Conservation (phyloP, 2,329 filamentous ascomycete species). For the Chalara sp. region DNA sequence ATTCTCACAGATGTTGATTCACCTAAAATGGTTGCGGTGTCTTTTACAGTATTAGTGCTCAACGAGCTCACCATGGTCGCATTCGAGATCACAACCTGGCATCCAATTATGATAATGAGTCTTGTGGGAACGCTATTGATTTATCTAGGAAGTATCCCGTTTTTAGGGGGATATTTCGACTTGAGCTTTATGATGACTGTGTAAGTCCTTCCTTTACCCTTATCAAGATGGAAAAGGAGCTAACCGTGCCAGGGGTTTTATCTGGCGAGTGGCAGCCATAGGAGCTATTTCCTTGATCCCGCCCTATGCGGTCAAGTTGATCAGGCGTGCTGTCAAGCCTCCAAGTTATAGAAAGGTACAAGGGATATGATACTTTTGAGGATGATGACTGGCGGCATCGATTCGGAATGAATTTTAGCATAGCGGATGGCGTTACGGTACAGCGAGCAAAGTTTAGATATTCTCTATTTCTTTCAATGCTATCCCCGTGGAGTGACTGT, state of each 20-base stretch:
- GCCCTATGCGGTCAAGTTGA: slow-evolving; percentile 79
- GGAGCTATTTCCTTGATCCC: slow-evolving; percentile 75
- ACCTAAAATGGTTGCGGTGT: slow-evolving; percentile 76
- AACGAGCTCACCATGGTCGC: slow-evolving; percentile 98
- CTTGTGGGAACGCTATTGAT: slow-evolving; percentile 76
- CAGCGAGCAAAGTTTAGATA: too few relatives aligned
- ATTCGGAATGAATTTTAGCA: too few relatives aligned
- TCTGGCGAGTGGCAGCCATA: slow-evolving; percentile 82
- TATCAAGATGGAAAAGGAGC: background rate
- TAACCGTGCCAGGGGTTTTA: slow-evolving; percentile 56
- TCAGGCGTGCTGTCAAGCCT: slow-evolving; percentile 78
- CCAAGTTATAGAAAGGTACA: slow-evolving; percentile 93
- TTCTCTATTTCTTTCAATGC: too few relatives aligned
- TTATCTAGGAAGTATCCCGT: slow-evolving; percentile 80
- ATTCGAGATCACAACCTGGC: slow-evolving; percentile 95
- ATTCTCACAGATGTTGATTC: slow-evolving; percentile 74
- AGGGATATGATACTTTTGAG: slow-evolving; percentile 35
- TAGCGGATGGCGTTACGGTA: too few relatives aligned
- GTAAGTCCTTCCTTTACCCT: slow-evolving; percentile 36
- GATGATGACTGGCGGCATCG: too few relatives aligned
- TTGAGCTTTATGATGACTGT: slow-evolving; percentile 67
- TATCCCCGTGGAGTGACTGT: too few relatives aligned
- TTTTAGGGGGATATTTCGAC: slow-evolving; percentile 86
- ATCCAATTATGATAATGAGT: slow-evolving; percentile 80
- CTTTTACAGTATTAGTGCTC: slow-evolving; percentile 83